Base-by-base conservation (phyloP, 2,329 filamentous ascomycete species). In the Stagonosporopsis vannaccii region DNA sequence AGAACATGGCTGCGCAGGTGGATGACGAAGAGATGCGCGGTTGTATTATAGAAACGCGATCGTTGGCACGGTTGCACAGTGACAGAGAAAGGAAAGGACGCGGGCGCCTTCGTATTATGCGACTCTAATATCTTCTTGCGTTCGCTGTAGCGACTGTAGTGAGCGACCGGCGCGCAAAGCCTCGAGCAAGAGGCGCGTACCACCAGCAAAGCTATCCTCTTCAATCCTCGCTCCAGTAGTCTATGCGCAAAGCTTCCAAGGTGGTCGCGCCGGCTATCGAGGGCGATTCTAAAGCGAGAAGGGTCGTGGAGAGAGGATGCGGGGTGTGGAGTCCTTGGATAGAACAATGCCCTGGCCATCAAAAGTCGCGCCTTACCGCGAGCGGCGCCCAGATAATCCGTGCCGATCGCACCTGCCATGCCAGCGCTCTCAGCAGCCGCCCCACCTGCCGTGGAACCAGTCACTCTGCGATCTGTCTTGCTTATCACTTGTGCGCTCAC, bases 1-100 rank as follows among this genome's bases (percentile, higher is more conserved):
- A 99, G 79, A 98, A 99, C 95, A 99, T 99, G 68, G 62, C 80
- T 78, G 62, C 59, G 50, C 36, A 48, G 59, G 32, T 51, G 56
- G 33, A 44, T 19, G 47, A 32, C 13, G 33, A 40, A 23, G 58
- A 53, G 56, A 22, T 46, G 56, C 58, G 51, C 25, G 49, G 44
- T 39, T 41, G 53, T 41, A 33, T 28, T 20, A 46, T n/a, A 51
- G 55, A 58, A 39, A 30, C 39, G 44, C 49, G 51, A 44, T 52
- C 57, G 49, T 48, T 61, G 51, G 60, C 66, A 66, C 66, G 48
- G 33, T 51, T 56, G 53, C 48, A 56, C 35, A 43, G 50, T 36
- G 44, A 49, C 19, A 44, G 52, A 19, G 43, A 59, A 57, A 35
- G 51, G 46, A 48, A 54, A 47, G 47, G 37, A 50, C 25, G 56